Conservation (phyloP, 2,329 filamentous ascomycete genomes). For the Phaeosphaeriaceae sp. region DNA sequence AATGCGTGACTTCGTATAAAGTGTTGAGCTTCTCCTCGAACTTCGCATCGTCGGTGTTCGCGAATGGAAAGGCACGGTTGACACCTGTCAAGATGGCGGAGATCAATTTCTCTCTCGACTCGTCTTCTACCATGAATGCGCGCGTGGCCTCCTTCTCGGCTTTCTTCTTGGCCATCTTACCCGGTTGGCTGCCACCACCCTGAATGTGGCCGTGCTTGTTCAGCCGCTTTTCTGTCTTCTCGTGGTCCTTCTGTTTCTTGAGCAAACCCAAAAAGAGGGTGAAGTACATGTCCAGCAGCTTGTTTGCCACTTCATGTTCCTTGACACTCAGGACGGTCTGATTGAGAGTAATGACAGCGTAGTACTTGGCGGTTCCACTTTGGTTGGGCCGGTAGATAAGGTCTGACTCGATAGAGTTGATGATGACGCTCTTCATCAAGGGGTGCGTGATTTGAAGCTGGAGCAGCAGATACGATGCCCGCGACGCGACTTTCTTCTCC, state of each 20-base stretch:
- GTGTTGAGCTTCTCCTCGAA: slow-evolving; percentile 93
- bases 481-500: slow-evolving; percentile 93
- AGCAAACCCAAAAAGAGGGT: slow-evolving; percentile 83
- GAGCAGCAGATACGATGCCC: slow-evolving; percentile 90
- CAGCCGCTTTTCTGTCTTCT: slow-evolving; percentile 45
- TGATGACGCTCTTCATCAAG: slow-evolving; percentile 89
- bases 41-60: slow-evolving; percentile 77
- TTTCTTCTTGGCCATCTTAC: slow-evolving; percentile 60
- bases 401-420: slow-evolving; percentile 85
- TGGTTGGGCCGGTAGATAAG: slow-evolving; percentile 87
- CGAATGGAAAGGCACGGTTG: slow-evolving; percentile 94
- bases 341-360: slow-evolving; percentile 94
- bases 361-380: slow-evolving; percentile 88
- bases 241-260: slow-evolving; percentile 63
- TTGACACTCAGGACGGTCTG: slow-evolving; percentile 90
- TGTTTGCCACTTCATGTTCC: slow-evolving; percentile 80
- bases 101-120: slow-evolving; percentile 88
- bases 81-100: slow-evolving; percentile 92
- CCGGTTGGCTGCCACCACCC: slow-evolving; percentile 61
- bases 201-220: slow-evolving; percentile 61
- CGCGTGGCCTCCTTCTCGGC: slow-evolving; percentile 52
- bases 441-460: slow-evolving; percentile 90
- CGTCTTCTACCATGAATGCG: slow-evolving; percentile 57
- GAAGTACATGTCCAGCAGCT: slow-evolving; percentile 90
- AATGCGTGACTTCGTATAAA: slow-evolving; percentile 94